These are phyloP conservation scores for Saussurea involucrata DNA, from an alignment of 129 eudicot species.

Conservation along the genomic window DNA sequence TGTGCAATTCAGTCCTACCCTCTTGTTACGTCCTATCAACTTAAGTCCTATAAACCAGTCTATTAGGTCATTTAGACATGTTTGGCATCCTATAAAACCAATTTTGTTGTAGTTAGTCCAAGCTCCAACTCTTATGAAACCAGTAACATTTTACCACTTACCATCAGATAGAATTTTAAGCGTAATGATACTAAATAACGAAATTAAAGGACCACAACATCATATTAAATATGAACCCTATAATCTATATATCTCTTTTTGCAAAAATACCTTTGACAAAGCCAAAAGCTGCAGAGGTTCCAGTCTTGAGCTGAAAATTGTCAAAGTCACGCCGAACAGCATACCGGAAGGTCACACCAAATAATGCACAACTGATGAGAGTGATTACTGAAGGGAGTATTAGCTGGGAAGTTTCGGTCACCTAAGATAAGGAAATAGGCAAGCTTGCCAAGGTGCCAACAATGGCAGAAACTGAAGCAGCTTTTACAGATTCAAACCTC, in stretches of 20 bases:
- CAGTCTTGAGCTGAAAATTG: slow-evolving; percentile 78
- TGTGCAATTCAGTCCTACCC: too few relatives aligned
- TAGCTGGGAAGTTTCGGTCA: slow-evolving; percentile 42
- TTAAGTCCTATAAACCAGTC: background rate
- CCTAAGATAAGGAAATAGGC: slow-evolving; percentile 60
- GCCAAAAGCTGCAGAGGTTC: slow-evolving; percentile 90
- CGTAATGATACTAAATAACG: background rate
- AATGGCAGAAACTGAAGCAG: slow-evolving; percentile 69
- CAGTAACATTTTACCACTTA: background rate
- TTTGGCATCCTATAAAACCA: background rate
- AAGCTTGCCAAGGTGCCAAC: slow-evolving; percentile 74
- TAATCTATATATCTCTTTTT: background rate
- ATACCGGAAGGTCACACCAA: slow-evolving; percentile 93
- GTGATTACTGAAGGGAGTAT: slow-evolving; percentile 68
- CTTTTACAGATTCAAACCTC: slow-evolving; percentile 80
- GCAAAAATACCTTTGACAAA: slow-evolving; percentile 72
- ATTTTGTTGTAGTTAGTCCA: background rate
- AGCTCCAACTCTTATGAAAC: background rate
- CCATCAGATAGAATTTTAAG: background rate
- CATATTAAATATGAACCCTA: background rate
- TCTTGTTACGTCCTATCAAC: background rate
- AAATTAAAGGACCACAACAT: background rate
- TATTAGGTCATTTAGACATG: background rate
- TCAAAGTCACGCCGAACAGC: slow-evolving; percentile 82
- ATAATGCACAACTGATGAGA: slow-evolving; percentile 79